Base-by-base conservation (phyloP, 345 rosid species). In the Firmiana major region DNA sequence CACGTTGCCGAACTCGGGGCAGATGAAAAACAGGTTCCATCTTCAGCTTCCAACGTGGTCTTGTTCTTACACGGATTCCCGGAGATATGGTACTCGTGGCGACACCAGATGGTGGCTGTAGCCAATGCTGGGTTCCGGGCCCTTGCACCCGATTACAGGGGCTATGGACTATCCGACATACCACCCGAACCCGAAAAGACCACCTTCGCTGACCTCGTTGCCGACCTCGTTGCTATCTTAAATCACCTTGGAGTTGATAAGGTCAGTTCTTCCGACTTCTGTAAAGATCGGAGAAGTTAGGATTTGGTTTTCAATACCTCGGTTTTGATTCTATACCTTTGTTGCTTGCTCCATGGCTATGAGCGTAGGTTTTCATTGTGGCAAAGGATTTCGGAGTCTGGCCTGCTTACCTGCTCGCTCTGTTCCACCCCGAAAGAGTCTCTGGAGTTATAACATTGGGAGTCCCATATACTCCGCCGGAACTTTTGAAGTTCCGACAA, bases 51-150 rank as follows among this genome's bases (percentile, higher is more conserved):
- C 24, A 77, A 42, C 53, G 74, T 67, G 31, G 79, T 87, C n/a
- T 54, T 88, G 26, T 86, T 87, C 86, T 74, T 90, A 71, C 89
- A 90, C 8, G 90, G 92, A 17, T 88, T 90, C 79, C 94, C 90
- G 11, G 89, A 90, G 84, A 85, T 86, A 78, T 90, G 92, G 92
- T 90, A 88, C 85, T 79, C 89, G 0, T 88, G 89, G 91, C 87
- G 89, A 24, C 79, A 88, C 85, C 89, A 87, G 84, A 87, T 88
- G 86, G 70, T 86, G 48, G 90, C 86, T n/a, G 60, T 86, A 3
- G 89, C 89, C 17, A 48, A 34, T 5, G 73, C 84, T 9, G 93
- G 89, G 1, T 88, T 80, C 83, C 81, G 89, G 8, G 82, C 85
- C 0, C 79, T 90, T 26, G 87, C 88, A 16, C 89, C 93, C 9